Evolutionary conservation across 257 asterid species (phyloP), one percentile per base, ranked within the genome.

Genomic region (Solanum bukasovii): DNA sequence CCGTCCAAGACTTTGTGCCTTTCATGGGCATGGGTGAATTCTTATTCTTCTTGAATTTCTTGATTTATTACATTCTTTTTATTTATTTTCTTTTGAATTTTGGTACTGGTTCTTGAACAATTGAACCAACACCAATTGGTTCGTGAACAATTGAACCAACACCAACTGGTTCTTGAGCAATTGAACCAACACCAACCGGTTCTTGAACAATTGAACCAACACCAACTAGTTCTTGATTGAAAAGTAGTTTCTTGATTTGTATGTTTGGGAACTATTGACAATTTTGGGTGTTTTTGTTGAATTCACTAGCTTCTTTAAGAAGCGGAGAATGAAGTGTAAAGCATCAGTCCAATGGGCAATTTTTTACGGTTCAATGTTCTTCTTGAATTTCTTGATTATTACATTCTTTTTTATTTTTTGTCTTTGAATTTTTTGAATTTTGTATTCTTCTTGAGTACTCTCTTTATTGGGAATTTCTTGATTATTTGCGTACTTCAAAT

Each of bases 1-100:
- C 96, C 2, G 95, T 95, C 86, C 89, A 96, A 37, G 99, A 97
- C 91, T 97, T 97, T 79, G 95, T 94, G 65, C 99, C 99, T 89
- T 97, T 97, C 91, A 96, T 92, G 92, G 99, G 99, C 90, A 97
- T 98, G 77, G 99, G 99, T 96, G 89, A 87, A 79, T 11, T 40
- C 52, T 38, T 83, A 40, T 63, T 59, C n/a, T 34, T 59, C 0
- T 59, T 56, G 7, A 25, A 12, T 67, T 67, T 13, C 61, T 86
- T 88, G 40, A 27, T 63, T 61, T 11, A 6, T 73, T 42, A 23
- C 35, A 37, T 27, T 14, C 25, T 20, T 29, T 42, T 65, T 27
- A 61, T 40, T 74, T 20, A 20, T 59, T 20, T 20, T 52, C n/a
- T 49, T 49, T 49, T 46, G 59, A 46, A 46, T 46, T 46, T 46